These are phyloP conservation scores for Fusarium devonianum DNA, from an alignment of 2,329 filamentous ascomycete genomes.

Conservation along the genomic window DNA sequence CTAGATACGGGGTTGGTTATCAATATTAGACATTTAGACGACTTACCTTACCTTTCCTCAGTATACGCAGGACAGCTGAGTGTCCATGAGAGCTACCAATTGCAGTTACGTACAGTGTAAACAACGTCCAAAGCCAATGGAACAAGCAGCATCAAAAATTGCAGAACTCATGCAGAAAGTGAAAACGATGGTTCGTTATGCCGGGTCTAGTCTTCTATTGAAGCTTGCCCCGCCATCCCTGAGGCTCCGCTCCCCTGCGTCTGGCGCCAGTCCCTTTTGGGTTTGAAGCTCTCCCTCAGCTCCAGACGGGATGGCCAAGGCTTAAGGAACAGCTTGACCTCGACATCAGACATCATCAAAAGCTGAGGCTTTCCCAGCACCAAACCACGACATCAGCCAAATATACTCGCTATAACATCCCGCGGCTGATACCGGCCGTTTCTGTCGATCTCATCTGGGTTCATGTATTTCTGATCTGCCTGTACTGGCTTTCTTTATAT, in stretches of 20 bases:
- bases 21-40: background rate
- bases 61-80: background rate
- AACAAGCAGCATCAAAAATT: conserved; percentile 1
- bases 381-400: conserved; percentile 16
- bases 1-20: no score
- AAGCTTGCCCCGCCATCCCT: conserved; percentile 36
- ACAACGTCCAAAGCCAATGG: conserved; percentile 18
- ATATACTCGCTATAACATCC: conserved; percentile 10
- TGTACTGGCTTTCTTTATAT: conserved; percentile 3
- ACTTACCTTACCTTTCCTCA: conserved; percentile 2
- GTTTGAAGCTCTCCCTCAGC: conserved; percentile 32
- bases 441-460: background rate
- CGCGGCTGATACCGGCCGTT: conserved; percentile 13
- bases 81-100: background rate
- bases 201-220: conserved; percentile 33
- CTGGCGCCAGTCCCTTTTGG: conserved; percentile 35
- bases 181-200: conserved; percentile 26
- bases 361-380: conserved; percentile 35
- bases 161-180: conserved; percentile 16
- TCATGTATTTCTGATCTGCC: conserved; percentile 6
- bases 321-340: conserved; percentile 43
- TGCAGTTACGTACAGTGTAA: conserved; percentile 26
- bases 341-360: conserved; percentile 36
- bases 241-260: conserved; percentile 36
- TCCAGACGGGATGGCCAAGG: conserved; percentile 22